Evolutionary conservation across 139 green algal genomes (phyloP).

Genomic region (Ulvella scutata): DNA sequence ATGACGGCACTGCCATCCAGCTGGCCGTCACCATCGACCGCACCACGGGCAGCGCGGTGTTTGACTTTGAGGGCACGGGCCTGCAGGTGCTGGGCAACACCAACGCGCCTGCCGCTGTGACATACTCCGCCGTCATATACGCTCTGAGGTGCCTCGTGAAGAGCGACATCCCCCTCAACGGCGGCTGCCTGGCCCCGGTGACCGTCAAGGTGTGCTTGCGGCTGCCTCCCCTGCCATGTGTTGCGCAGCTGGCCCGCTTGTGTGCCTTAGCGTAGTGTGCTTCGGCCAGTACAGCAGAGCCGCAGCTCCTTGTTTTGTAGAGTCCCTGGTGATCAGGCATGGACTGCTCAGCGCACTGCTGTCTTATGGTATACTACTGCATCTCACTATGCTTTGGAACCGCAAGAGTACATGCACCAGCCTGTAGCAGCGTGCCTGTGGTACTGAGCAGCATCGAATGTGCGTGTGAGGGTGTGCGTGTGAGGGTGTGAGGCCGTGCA

Average conservation of each 20-base stretch:
- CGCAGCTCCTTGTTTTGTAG: neutral
- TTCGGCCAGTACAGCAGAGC: neutral
- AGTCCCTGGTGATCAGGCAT: no score
- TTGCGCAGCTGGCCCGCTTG: neutral
- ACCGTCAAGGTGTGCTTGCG: slow-evolving; percentile 23
- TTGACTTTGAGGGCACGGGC: slow-evolving; percentile 84
- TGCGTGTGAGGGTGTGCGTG: no score
- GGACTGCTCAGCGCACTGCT: no score
- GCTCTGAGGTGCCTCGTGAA: slow-evolving; percentile 75
- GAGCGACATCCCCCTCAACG: slow-evolving; percentile 83
- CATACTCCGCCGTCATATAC: slow-evolving; percentile 89
- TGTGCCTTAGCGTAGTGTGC: neutral
- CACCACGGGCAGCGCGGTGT: slow-evolving; percentile 41
- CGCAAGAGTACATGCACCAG: no score
- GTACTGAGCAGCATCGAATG: slow-evolving; percentile 45
- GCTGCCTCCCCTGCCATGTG: slow-evolving; percentile 17
- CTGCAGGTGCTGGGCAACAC: slow-evolving; percentile 86
- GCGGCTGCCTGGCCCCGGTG: slow-evolving; percentile 35
- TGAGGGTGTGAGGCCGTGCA: no score
- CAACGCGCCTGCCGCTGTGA: slow-evolving; percentile 87
- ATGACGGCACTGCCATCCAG: slow-evolving; percentile 76
- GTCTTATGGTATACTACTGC: no score
- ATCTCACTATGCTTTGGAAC: no score
- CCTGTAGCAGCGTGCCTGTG: no score
- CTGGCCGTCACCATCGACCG: slow-evolving; percentile 78